Base-by-base conservation (phyloP, 345 rosid species). In the Acer saccharum region DNA sequence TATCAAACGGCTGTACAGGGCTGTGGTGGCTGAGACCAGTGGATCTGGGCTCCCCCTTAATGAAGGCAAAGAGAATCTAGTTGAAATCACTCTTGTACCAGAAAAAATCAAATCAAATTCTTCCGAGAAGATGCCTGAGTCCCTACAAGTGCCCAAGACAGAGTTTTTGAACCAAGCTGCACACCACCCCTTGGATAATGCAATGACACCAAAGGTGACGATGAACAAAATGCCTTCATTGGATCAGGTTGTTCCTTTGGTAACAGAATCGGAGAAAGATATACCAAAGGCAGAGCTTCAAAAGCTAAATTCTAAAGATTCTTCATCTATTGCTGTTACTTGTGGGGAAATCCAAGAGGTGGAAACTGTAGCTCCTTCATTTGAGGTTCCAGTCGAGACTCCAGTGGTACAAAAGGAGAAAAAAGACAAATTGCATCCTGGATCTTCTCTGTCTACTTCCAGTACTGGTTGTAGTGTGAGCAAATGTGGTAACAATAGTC, bases 71-170 rank as follows among this genome's bases (percentile, higher is more conserved):
- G 85, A 84, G 44, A 89, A 85, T 72, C 64, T 88, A 10, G 85
- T 90, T 20, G 93, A 92, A 81, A 86, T 90, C 69, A 86, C 97
- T 58, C 89, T 90, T 79, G 83, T 85, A 52, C 92, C 94, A 18
- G 94, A 89, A 84, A 78, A 76, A 58, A 69, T 74, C 6, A 39
- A 75, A 57, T 68, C 85, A 21, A 72, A 18, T 79, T 78, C 83
- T 65, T 65, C 80, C 20, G 81, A 81, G 68, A 79, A 69, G 75
- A 72, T 60, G 73, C 71, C 78, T 0, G 83, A 87, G 72, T 72
- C 86, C 60, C 63, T 75, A 65, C 87, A 74, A 77, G 72, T 50
- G 64, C 83, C 71, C 2, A 71, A 81, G 80, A 54, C 74, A 18
- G 85, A 85, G 71, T 27, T 73, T 11, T 62, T 78, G 21, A 41